Evolutionary conservation across 2,329 filamentous ascomycete genomes (phyloP).

Genomic region (Exophiala lecanii-corni): DNA sequence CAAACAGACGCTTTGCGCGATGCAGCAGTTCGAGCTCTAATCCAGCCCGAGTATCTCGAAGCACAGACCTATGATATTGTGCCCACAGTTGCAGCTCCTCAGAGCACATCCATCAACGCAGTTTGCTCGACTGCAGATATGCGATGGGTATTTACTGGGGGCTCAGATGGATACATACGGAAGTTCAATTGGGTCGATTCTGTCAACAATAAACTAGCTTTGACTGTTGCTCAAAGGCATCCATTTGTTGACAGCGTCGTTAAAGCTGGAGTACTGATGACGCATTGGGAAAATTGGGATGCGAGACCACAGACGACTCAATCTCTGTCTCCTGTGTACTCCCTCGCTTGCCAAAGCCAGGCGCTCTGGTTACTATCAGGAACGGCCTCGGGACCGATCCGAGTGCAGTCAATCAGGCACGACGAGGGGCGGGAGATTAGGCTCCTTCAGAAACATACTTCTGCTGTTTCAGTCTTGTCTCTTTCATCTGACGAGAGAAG

Average conservation of each 20-base stretch:
- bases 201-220: constrained; percentile 85
- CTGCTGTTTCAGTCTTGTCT: constrained; percentile 82
- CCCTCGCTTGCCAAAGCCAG: constrained; percentile 82
- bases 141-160: constrained; percentile 90
- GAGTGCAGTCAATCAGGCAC: constrained; percentile 86
- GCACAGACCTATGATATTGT: constrained; percentile 89
- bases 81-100: constrained; percentile 92
- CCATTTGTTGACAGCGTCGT: constrained; percentile 97
- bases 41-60: constrained; percentile 73
- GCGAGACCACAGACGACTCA: constrained; percentile 35
- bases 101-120: constrained; percentile 92
- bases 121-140: constrained; percentile 89
- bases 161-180: constrained; percentile 89
- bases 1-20: constrained; percentile 21
- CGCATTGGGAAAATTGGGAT: constrained; percentile 98
- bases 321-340: constrained; percentile 75
- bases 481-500: constrained; percentile 80
- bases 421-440: constrained; percentile 89
- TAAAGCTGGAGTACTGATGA: constrained; percentile 89
- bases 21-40: constrained; percentile 37
- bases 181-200: constrained; percentile 96
- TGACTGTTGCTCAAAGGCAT: constrained; percentile 93
- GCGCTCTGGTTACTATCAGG: constrained; percentile 90
- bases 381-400: constrained; percentile 84
- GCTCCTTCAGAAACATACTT: constrained; percentile 76